Conservation (phyloP, 148 eudicot genomes). For the Nepenthes gracilis region DNA sequence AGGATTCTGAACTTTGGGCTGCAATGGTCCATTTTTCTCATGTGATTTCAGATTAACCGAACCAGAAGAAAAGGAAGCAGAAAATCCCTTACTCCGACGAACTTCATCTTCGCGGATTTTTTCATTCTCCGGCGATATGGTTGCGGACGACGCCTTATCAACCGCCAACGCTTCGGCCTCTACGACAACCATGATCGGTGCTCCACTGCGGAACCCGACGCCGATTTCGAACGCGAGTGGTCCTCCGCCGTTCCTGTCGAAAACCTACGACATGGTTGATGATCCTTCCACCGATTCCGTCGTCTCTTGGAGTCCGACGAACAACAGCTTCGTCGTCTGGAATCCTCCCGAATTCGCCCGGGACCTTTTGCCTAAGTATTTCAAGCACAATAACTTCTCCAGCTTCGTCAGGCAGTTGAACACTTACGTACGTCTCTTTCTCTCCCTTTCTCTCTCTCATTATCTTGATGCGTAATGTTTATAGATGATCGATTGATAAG, state of each 20-base stretch:
- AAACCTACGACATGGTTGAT: conserved; percentile 52
- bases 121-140: too few relatives aligned
- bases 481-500: too few relatives aligned
- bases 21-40: too few relatives aligned
- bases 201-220: background rate
- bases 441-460: background rate
- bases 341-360: conserved; percentile 19
- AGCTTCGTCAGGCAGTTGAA: conserved; percentile 29
- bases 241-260: conserved; percentile 42
- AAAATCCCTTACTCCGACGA: too few relatives aligned
- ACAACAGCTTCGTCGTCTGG: conserved; percentile 29
- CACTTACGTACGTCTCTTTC: conserved; percentile 19
- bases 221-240: conserved; percentile 20
- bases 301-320: conserved; percentile 22
- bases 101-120: too few relatives aligned
- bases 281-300: conserved; percentile 20
- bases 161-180: too few relatives aligned
- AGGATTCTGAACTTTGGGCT: too few relatives aligned
- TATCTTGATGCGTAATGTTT: background rate
- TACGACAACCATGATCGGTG: too few relatives aligned
- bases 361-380: conserved; percentile 23
- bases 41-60: too few relatives aligned
- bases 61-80: too few relatives aligned
- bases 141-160: too few relatives aligned
- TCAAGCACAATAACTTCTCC: conserved; percentile 28